phyloP scores from a whole-genome alignment of 371 early-diverging fungal genomes.

The Mucor ambiguus region DNA sequence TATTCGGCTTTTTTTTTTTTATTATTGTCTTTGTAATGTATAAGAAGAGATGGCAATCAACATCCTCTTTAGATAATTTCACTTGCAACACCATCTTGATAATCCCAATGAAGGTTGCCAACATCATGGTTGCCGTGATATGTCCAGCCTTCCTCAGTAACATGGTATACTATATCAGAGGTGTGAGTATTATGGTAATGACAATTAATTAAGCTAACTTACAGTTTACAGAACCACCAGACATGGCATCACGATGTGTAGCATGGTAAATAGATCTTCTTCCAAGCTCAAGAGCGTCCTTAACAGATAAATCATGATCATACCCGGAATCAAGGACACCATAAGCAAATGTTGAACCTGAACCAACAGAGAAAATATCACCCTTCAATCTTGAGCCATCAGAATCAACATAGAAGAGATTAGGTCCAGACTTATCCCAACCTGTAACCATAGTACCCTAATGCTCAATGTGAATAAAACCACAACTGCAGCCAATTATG shows the following conservation, averaged over 20 bases:
- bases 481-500: neutral
- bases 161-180: conserved; percentile 83
- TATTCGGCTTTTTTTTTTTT: conserved; percentile 3
- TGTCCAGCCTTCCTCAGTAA: conserved; percentile 92
- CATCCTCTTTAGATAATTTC: conserved; percentile 18
- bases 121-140: conserved; percentile 89
- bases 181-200: neutral
- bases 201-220: conserved; percentile 25
- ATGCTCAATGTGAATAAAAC: neutral
- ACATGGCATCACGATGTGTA: conserved; percentile 98
- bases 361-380: conserved; percentile 97
- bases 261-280: conserved; percentile 98
- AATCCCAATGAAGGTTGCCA: conserved; percentile 82
- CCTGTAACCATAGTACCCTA: conserved; percentile 99
- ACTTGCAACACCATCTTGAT: conserved; percentile 55
- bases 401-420: conserved; percentile 98
- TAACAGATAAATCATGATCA: conserved; percentile 85
- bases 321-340: conserved; percentile 97
- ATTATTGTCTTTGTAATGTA: conserved; percentile 21
- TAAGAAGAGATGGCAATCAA: neutral
- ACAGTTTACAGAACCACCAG: conserved; percentile 96
- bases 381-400: conserved; percentile 95
- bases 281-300: conserved; percentile 97
- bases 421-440: conserved; percentile 97
- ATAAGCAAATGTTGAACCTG: conserved; percentile 97